These are phyloP conservation scores for Chrysopogon serrulatus DNA, from an alignment of 176 grass and related monocot species.

Conservation along the genomic window DNA sequence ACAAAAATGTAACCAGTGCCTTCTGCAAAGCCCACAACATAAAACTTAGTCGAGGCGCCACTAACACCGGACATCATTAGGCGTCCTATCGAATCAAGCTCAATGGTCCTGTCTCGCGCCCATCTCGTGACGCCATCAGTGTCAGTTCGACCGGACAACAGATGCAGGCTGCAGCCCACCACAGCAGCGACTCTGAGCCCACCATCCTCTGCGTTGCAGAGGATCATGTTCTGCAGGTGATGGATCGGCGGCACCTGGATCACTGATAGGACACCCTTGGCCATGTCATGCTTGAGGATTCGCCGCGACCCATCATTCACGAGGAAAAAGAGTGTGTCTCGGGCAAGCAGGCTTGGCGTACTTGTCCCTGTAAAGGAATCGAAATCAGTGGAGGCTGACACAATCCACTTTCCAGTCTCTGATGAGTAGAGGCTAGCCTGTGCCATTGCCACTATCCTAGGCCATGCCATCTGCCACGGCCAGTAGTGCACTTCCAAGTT, in stretches of 20 bases:
- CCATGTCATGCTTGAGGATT: not conserved
- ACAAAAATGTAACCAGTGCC: not conserved
- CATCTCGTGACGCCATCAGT: not conserved
- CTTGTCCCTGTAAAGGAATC: not conserved
- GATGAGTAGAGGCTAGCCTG: not conserved
- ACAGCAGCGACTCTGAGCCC: not conserved
- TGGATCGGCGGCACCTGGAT: not conserved
- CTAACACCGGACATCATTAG: not conserved
- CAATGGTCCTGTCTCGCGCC: rapidly evolving
- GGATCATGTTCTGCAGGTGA: not conserved
- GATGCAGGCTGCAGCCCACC: not conserved
- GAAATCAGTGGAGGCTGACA: not conserved
- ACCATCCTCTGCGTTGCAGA: not conserved
- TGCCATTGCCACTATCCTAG: too few relatives aligned
- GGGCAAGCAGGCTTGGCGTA: not conserved
- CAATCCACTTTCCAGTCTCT: not conserved
- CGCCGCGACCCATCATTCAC: rapidly evolving
- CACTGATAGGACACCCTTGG: not conserved
- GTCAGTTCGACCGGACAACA: not conserved
- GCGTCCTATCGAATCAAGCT: not conserved
- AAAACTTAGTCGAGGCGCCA: rapidly evolving
- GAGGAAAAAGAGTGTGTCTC: not conserved
- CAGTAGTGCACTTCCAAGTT: too few relatives aligned
- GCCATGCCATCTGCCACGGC: too few relatives aligned
- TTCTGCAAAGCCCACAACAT: not conserved